Evolutionary conservation across 2,329 filamentous ascomycete species (phyloP).

Genomic region (Westerdykella ornata): DNA sequence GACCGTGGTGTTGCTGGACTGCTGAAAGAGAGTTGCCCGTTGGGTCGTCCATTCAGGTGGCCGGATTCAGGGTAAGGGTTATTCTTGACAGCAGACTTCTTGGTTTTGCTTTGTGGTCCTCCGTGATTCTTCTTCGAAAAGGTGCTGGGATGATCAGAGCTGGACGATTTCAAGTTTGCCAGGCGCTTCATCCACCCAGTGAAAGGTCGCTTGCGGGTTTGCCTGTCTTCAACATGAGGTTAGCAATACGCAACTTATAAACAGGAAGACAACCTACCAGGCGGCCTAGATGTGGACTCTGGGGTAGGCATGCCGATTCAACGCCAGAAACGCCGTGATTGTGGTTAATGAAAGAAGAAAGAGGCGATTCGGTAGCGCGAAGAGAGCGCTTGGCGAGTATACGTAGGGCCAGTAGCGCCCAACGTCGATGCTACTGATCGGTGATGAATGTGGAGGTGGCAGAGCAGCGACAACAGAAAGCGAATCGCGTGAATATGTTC

Average conservation of each 20-base stretch:
- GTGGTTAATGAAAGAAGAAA: conserved; percentile 6
- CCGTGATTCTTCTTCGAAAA: conserved; percentile 37
- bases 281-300: conserved; percentile 40
- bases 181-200: conserved; percentile 92
- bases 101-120: conserved; percentile 38
- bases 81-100: conserved; percentile 65
- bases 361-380: conserved; percentile 5
- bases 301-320: conserved; percentile 38
- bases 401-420: conserved; percentile 11
- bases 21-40: conserved; percentile 45
- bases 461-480: neutral
- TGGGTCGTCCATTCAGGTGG: conserved; percentile 43
- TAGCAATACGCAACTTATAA: conserved; percentile 10
- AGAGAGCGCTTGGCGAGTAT: conserved; percentile 7
- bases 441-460: conserved; percentile 13
- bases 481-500: too few relatives aligned
- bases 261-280: conserved; percentile 34
- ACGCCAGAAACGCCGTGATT: conserved; percentile 1
- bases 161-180: conserved; percentile 76
- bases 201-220: conserved; percentile 75
- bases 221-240: conserved; percentile 52
- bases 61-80: conserved; percentile 89
- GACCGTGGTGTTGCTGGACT: conserved; percentile 41
- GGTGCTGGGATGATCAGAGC: conserved; percentile 47
- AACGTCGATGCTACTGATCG: conserved; percentile 18